Evolutionary conservation across 1,284 basidiomycete genomes (phyloP).

Genomic region (Gomphus bonarii): DNA sequence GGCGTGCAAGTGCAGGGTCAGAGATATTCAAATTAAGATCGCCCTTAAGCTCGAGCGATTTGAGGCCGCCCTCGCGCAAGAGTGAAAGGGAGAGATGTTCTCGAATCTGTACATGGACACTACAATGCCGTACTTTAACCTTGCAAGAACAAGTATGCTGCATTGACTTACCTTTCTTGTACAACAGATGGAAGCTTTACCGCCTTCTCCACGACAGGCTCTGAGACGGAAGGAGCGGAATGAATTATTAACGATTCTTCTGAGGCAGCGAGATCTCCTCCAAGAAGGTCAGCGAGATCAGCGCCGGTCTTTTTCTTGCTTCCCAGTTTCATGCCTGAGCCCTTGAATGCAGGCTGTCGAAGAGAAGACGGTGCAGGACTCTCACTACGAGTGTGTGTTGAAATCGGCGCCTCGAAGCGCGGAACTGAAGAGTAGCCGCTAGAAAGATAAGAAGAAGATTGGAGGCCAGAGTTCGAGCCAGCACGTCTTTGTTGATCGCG

Average conservation of each 20-base stretch:
- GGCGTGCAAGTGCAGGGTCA: slow-evolving; percentile 68
- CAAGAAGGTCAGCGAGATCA: slow-evolving; percentile 80
- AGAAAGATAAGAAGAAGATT: slow-evolving; percentile 47
- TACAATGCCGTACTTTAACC: slow-evolving; percentile 21
- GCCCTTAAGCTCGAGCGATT: slow-evolving; percentile 86
- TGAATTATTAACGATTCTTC: slow-evolving; percentile 44
- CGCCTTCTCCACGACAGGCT: slow-evolving; percentile 24
- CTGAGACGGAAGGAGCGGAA: slow-evolving; percentile 34
- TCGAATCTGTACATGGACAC: slow-evolving; percentile 79
- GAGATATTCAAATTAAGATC: slow-evolving; percentile 88
- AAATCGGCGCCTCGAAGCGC: slow-evolving; percentile 55
- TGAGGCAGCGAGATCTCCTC: slow-evolving; percentile 61
- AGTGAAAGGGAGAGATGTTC: slow-evolving; percentile 78
- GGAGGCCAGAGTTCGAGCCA: slow-evolving; percentile 36
- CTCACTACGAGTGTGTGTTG: slow-evolving; percentile 32
- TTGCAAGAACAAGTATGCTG: neutral
- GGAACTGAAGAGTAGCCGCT: slow-evolving; percentile 65
- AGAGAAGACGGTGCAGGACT: slow-evolving; percentile 42
- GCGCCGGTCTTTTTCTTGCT: slow-evolving; percentile 83
- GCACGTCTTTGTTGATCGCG: slow-evolving; percentile 80
- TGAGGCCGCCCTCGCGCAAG: slow-evolving; percentile 83
- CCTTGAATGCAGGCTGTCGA: slow-evolving; percentile 81
- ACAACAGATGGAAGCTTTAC: slow-evolving; percentile 68
- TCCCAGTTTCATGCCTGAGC: slow-evolving; percentile 96
- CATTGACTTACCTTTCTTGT: slow-evolving; percentile 54